Evolutionary conservation across 306 rosid species (phyloP), one percentile per base, ranked within the genome.

Genomic region (Trichosanthes cucumerina): DNA sequence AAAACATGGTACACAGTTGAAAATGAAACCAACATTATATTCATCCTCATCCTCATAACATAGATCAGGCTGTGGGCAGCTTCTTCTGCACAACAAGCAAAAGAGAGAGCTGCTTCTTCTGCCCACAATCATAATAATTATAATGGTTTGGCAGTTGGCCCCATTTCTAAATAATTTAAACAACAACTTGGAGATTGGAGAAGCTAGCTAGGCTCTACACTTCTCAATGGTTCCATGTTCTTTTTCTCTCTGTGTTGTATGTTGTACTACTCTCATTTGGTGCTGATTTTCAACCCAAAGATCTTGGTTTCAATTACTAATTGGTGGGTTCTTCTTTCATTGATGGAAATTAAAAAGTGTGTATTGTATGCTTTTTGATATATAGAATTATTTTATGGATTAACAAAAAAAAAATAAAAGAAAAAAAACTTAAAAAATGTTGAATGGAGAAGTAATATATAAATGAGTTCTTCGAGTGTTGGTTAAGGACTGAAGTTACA

Each of bases 11-110:
- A 31, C 1, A 38, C 1, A 54, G 58, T 64, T 65, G 24, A 34
- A 18, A 64, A 46, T 46, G 11, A 46, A 28, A 59, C 16, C 7
- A 56, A 4, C 28, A 21, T 28, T 31, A 0, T 36, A 36, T 16
- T 8, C 3, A 58, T 38, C 24, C 23, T 34, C 47, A 64, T 36
- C 72, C 46, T 65, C 47, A 65, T 24, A 41, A 11, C 11, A 33
- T 24, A 33, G 44, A 16, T 64, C 24, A 33, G 46, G 46, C 23
- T 56, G 24, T 36, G 72, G 72, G 16, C 47, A 34, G 73, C 49
- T 65, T 65, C 53, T 69, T 69, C n/a, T 69, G 75, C 54, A 43
- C 75, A 69, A 26, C 11, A 44, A 69, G 75, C 75, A 69, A 69
- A 43, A 69, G 54, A 34, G 75, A 69, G 75, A 15, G 28, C 75